Evolutionary conservation across 2,329 filamentous ascomycete species (phyloP), one percentile per base, ranked within the genome.

Genomic region (Penicillium sp.): DNA sequence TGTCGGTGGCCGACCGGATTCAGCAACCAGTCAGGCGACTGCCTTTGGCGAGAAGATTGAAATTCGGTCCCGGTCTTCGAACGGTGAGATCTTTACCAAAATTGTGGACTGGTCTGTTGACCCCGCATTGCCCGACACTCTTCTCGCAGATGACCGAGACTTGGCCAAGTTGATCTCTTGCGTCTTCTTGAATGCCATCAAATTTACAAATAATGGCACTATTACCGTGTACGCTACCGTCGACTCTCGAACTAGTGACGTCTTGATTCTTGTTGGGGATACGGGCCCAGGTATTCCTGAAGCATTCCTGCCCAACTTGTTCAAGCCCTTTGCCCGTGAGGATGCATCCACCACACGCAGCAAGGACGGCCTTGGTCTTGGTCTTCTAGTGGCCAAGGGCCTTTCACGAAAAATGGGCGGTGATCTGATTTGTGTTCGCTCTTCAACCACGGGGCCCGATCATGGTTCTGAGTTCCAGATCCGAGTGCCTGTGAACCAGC

Each of bases 301-400:
- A 53, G 86, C 85, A 13, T 91, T 91, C 69, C 76, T 89, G 54
- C 86, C 87, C 0, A 85, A 86, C 58, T 79, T 91, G 0, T 91
- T 91, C 79, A 88, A 88, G 66, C 85, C 89, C 1, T 91, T 91
- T 73, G 86, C 88, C 26, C 83, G 88, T 63, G 86, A 90, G 74
- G 88, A 91, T 72, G 84, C 86, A 55, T 90, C 88, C 1, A 85
- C 88, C 15, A 90, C 88, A 7, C 82, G 89, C 47, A 84, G 85
- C 63, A 88, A 85, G 71, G 89, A 91, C 73, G 89, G 89, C 0
- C 79, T 91, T 3, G 89, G 89, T 0, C 79, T 91, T 7, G 89
- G 89, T 30, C 78, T 91, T 12, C 82, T 91, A 70, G 89, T 91
- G n/a, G 89, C 89, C 0, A 91, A 91, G 75, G 88, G 88, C 3